Conservation (phyloP, 148 eudicot species). For the Arctostaphylos glauca region DNA sequence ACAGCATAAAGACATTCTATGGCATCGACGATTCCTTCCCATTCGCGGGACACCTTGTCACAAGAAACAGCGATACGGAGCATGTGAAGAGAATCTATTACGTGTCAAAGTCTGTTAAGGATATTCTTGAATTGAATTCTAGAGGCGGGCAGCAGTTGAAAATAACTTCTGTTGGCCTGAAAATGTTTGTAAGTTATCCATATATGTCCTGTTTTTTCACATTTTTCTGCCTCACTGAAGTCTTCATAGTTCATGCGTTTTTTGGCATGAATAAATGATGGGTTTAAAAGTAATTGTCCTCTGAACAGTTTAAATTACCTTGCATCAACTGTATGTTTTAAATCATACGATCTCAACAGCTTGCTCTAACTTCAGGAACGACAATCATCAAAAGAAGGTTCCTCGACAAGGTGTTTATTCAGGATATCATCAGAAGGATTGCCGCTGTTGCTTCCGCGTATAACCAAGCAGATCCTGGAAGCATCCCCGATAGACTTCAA, state of each 20-base stretch:
- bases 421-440: conserved; percentile 98
- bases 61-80: conserved; percentile 76
- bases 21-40: conserved; percentile 82
- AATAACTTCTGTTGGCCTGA: conserved; percentile 91
- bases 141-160: conserved; percentile 80
- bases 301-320: not conserved
- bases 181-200: conserved; percentile 90
- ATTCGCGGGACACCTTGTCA: conserved; percentile 67
- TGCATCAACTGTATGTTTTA: not conserved
- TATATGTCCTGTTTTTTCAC: not conserved
- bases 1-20: conserved; percentile 67
- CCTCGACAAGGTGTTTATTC: conserved; percentile 63
- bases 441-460: conserved; percentile 82
- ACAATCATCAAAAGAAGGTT: conserved; percentile 83
- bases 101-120: conserved; percentile 72
- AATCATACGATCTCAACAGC: not conserved
- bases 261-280: not conserved
- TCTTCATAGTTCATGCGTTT: not conserved
- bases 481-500: conserved; percentile 75
- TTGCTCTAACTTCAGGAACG: conserved; percentile 51
- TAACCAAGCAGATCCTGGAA: conserved; percentile 77
- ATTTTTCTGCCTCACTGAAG: not conserved
- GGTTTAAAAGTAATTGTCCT: not conserved
- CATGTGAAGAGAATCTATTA: conserved; percentile 94
- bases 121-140: conserved; percentile 77